Evolutionary conservation across 495 filamentous ascomycete species (phyloP).

Genomic region (Parmelia sp.): DNA sequence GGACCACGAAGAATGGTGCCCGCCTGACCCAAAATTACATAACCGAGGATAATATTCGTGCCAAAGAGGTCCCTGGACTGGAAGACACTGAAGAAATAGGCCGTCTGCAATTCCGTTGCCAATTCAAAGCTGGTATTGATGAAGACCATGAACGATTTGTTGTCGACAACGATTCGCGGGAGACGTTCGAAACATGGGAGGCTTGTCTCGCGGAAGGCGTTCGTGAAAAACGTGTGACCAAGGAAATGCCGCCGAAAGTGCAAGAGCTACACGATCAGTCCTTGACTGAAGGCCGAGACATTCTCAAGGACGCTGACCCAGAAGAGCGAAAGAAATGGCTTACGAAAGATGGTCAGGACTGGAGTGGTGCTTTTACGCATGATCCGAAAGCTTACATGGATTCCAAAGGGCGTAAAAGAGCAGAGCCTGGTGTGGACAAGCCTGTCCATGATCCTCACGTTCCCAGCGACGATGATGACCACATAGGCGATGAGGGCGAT

Average conservation of each 20-base stretch:
- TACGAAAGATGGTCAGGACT: conserved; percentile 72
- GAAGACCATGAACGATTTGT: conserved; percentile 78
- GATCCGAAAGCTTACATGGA: conserved; percentile 54
- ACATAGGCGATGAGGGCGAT: conserved; percentile 38
- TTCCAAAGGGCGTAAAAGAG: conserved; percentile 42
- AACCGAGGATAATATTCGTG: conserved; percentile 59
- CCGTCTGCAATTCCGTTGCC: conserved; percentile 66
- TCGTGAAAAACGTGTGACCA: conserved; percentile 55
- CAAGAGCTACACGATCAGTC: conserved; percentile 72
- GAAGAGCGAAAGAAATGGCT: conserved; percentile 74
- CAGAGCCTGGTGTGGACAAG: conserved; percentile 49
- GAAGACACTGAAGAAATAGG: conserved; percentile 73
- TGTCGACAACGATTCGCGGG: conserved; percentile 77
- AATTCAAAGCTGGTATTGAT: conserved; percentile 87
- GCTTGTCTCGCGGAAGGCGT: conserved; percentile 83
- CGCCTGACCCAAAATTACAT: conserved; percentile 88
- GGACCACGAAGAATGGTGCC: conserved; percentile 63
- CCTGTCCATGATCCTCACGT: conserved; percentile 54
- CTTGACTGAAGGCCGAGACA: conserved; percentile 67
- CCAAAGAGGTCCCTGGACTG: conserved; percentile 53
- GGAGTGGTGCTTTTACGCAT: conserved; percentile 77
- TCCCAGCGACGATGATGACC: conserved; percentile 40
- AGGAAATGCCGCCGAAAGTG: conserved; percentile 59
- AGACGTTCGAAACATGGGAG: conserved; percentile 93
- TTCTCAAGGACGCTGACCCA: conserved; percentile 61